Conservation (phyloP, 2,329 filamentous ascomycete species). For the Annulohypoxylon truncatum region DNA sequence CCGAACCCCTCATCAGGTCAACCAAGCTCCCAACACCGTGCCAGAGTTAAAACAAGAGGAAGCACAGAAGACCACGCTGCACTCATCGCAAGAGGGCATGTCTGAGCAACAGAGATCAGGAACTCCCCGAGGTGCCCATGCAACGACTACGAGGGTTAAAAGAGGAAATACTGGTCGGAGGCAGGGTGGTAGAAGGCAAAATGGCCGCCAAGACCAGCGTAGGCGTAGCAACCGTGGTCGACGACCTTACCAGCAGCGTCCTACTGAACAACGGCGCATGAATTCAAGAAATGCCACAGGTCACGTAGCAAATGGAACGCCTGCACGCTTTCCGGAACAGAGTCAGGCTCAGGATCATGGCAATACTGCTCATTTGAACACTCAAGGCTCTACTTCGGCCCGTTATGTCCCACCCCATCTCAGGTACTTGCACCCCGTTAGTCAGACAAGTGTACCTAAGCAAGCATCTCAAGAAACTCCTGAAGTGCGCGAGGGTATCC, state of each 20-base stretch:
- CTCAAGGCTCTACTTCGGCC: background rate
- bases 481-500: background rate
- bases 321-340: background rate
- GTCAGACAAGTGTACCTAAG: background rate
- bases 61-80: background rate
- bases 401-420: background rate
- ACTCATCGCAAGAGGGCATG: background rate
- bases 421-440: background rate
- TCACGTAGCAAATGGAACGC: background rate
- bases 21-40: background rate
- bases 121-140: background rate
- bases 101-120: background rate
- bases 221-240: background rate
- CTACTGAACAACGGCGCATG: background rate
- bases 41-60: background rate
- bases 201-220: background rate
- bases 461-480: background rate
- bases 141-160: background rate
- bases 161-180: background rate
- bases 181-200: background rate
- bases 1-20: background rate
- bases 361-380: background rate
- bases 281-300: background rate
- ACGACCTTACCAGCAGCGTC: background rate
- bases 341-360: background rate